Base-by-base conservation (phyloP, 169 alveolate genomes). In the Cyclospora cayetanensis region DNA sequence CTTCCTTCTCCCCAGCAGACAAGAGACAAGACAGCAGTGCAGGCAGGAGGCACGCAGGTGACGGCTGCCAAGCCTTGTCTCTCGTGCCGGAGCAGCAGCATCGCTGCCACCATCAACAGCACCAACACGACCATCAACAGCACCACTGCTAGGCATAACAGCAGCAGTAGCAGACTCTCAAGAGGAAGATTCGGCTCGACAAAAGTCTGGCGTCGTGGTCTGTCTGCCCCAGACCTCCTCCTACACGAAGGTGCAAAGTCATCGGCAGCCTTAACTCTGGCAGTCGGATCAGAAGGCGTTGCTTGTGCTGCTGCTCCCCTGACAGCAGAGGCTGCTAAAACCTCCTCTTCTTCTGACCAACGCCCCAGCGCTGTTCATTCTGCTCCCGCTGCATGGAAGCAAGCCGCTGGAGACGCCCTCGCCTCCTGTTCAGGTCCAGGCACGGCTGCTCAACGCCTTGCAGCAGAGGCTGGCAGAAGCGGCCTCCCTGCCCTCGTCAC, bases 191-290 rank as follows among this genome's bases (percentile, higher is more conserved):
- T 50, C 74, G 27, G 4, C 42, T 34, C 88, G 31, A 9, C 74
- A 46, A 46, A 37, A 5, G 3, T 18, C 3, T 42, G 18, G 34
- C 68, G 88, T 50, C 88, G 70, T 0, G 50, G 88, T 34, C 25
- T 50, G 22, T 42, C 88, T 27, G 72, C 88, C 43, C 72, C 88
- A 20, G 42, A 42, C 50, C 37, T 79, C 27, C 88, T 46, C 39
- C 12, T 42, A 41, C 9, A 41, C 27, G 86, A 29, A 1, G 37
- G 2, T 7, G 63, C 65, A 42, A 35, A 22, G 72, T 70, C 42
- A 37, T 4, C 88, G 31, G 70, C 50, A 79, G 70, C 88, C 43
- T n/a, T n/a, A n/a, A n/a, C n/a, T n/a, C n/a, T n/a, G n/a, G n/a
- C n/a, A n/a, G n/a, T n/a, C n/a, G n/a, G n/a, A n/a, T n/a, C n/a